Base-by-base conservation (phyloP, 164 flowering plant genomes). In the Sedum album region DNA sequence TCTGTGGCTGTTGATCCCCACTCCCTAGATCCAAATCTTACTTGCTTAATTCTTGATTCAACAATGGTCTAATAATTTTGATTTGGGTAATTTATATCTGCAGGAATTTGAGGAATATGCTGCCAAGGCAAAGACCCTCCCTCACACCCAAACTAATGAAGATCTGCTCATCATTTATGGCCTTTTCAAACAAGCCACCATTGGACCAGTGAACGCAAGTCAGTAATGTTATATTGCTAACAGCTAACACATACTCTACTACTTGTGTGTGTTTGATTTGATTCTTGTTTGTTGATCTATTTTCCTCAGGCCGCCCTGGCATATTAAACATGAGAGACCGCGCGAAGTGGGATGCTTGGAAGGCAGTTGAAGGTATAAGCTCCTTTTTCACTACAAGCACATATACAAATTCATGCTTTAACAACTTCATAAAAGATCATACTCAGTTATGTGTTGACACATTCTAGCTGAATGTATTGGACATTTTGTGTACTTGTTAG, bases 281-380 rank as follows among this genome's bases (percentile, higher is more conserved):
- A 41, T 41, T 41, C 46, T 41, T 41, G 46, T n/a, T n/a, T 38
- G 41, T 38, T 38, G 10, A 38, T 38, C 10, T 41, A 41, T 7
- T 41, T 41, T 26, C 18, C 26, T 48, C 80, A 87, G 92, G 73
- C 64, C 85, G 92, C 17, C 92, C 92, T n/a, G 85, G 88, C 38
- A 75, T 85, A 0, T 85, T 87, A 74, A 80, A 75, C 61, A 39
- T 66, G 69, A 84, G 60, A 74, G 89, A 83, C 66, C 79, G 81
- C 51, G 86, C 88, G 9, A 87, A 87, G 74, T 87, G 92, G 92
- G 89, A 87, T 80, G 86, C 88, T 13, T 87, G 92, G 92, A 85
- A 85, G 78, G 79, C 80, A 25, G 83, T 78, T 71, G 88, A 85
- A 82, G 91, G 89, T 85, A 76, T 5, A 13, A 17, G 18, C 11